Evolutionary conservation across 805 yeast genomes (phyloP).

Genomic region (Clavispora carvajalis): DNA sequence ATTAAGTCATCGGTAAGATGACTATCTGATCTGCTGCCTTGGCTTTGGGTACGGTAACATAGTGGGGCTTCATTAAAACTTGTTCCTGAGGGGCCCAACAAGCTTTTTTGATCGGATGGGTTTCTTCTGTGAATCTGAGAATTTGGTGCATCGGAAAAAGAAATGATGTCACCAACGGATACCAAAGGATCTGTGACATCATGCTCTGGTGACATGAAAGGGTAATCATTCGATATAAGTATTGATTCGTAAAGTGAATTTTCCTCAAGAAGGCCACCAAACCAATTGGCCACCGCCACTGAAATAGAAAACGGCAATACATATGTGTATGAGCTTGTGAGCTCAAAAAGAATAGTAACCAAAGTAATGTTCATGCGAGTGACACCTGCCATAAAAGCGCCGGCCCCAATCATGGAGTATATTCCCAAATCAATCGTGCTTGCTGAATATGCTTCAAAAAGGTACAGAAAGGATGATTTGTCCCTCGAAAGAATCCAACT

Average conservation of each 20-base stretch:
- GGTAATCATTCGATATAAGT: constrained; percentile 45
- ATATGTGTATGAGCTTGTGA: constrained; percentile 52
- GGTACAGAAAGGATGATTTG: not conserved
- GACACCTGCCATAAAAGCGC: constrained; percentile 54
- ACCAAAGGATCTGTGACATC: constrained; percentile 30
- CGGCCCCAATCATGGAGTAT: constrained; percentile 51
- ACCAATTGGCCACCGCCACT: constrained; percentile 54
- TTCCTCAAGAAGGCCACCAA: constrained; percentile 47
- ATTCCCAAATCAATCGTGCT: constrained; percentile 42
- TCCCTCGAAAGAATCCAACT: not conserved
- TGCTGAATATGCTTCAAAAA: constrained; percentile 3
- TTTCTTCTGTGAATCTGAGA: not conserved
- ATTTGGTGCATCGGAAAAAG: not conserved
- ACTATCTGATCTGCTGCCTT: not conserved
- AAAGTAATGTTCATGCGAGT: constrained; percentile 51
- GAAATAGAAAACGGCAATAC: constrained; percentile 54
- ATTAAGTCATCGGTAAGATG: not conserved
- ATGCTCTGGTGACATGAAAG: constrained; percentile 43
- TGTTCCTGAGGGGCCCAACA: not conserved
- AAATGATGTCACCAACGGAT: constrained; percentile 32
- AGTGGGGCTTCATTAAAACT: not conserved
- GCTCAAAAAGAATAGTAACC: constrained; percentile 47
- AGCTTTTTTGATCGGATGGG: not conserved
- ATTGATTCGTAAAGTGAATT: constrained; percentile 46
- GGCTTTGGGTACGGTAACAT: not conserved